A percentile compares a stretch with the other conserved stretches of the same genome.
Conservation (phyloP, 176 grass and related monocot genomes). For the Puya raimondii region DNA sequence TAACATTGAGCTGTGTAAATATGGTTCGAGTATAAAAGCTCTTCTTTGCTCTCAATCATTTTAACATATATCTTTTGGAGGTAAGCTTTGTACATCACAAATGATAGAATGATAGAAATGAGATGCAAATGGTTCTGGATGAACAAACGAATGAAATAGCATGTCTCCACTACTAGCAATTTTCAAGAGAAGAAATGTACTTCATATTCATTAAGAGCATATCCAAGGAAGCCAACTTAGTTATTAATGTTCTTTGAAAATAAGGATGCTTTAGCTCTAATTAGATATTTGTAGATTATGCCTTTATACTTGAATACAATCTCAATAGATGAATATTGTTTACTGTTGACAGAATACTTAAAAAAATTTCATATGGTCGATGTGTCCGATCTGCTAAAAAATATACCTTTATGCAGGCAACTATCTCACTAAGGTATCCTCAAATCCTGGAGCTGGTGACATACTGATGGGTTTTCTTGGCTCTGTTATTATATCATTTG, state of each 20-base stretch:
- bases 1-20: background rate
- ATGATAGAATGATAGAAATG: too few species aligned
- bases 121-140: too few species aligned
- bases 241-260: background rate
- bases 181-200: too few species aligned
- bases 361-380: background rate
- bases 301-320: background rate
- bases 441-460: conserved; percentile 88
- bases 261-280: too few species aligned
- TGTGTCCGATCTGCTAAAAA: background rate
- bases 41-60: background rate
- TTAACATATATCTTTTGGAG: background rate
- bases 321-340: background rate
- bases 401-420: conserved; percentile 41
- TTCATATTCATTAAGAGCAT: background rate
- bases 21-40: background rate
- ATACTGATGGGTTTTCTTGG: conserved; percentile 95
- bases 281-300: background rate
- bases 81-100: too few species aligned
- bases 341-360: background rate
- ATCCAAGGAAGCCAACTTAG: background rate
- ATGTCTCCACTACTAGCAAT: too few species aligned
- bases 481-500: conserved; percentile 88
- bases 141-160: too few species aligned
- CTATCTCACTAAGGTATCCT: conserved; percentile 73